A percentile compares a stretch with the other conserved stretches of the same genome.
phyloP scores from a whole-genome alignment of 1,284 basidiomycete genomes.

The Tausonia pullulans region DNA sequence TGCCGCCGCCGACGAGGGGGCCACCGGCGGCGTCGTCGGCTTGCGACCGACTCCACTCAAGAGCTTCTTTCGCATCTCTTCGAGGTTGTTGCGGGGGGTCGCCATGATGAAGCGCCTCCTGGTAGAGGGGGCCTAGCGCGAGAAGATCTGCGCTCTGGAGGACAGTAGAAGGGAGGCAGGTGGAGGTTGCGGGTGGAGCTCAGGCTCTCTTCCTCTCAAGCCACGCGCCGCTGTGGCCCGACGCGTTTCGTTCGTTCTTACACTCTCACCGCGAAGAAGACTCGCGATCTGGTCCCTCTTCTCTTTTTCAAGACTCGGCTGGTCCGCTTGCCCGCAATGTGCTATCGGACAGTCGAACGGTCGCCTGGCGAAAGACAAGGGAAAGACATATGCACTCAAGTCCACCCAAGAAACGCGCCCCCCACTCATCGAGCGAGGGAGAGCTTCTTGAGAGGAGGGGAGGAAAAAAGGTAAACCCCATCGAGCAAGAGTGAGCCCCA shows the following conservation, averaged over 20 bases:
- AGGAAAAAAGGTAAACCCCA: constrained; percentile 24
- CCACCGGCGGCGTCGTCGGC: not conserved
- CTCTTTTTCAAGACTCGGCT: too few species aligned
- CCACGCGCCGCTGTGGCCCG: too few species aligned
- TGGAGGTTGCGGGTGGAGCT: too few species aligned
- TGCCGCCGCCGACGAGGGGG: not conserved
- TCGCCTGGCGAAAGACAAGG: too few species aligned
- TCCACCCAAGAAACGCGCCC: not conserved
- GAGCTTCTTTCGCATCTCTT: constrained; percentile 10
- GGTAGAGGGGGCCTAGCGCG: not conserved
- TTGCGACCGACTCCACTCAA: not conserved
- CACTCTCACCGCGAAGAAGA: too few species aligned
- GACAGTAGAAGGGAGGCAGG: too few species aligned
- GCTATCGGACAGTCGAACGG: too few species aligned
- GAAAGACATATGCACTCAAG: too few species aligned
- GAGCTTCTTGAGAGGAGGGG: not conserved
- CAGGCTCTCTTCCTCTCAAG: too few species aligned
- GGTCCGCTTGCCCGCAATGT: too few species aligned
- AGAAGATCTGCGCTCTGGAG: not conserved
- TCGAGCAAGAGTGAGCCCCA: constrained; percentile 76
- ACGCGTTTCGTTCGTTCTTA: too few species aligned
- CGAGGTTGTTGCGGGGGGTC: constrained; percentile 14
- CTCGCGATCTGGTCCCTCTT: too few species aligned
- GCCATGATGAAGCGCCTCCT: not conserved
- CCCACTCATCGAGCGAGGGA: not conserved